These are phyloP conservation scores for Teratosphaeriaceae sp. DNA, from an alignment of 2,329 filamentous ascomycete species.

Conservation along the genomic window DNA sequence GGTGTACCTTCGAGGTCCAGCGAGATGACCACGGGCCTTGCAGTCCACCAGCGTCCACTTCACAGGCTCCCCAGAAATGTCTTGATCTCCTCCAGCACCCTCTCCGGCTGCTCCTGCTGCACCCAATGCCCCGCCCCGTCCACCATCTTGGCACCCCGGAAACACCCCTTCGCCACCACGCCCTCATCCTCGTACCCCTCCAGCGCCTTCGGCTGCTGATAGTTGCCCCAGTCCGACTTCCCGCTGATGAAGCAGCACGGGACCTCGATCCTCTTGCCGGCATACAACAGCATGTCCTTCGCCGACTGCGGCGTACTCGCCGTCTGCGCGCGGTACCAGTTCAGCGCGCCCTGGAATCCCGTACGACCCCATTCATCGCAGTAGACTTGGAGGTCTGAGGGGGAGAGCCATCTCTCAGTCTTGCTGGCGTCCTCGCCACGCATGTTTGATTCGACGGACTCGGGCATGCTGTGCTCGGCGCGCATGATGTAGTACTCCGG, in stretches of 20 bases:
- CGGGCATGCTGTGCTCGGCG: constrained; percentile 51
- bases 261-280: constrained; percentile 54
- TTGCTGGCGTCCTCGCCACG: constrained; percentile 40
- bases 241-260: constrained; percentile 58
- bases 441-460: constrained; percentile 52
- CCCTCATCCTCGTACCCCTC: constrained; percentile 45
- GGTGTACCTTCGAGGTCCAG: too few relatives aligned
- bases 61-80: constrained; percentile 30
- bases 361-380: constrained; percentile 54
- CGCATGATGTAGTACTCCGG: constrained; percentile 66
- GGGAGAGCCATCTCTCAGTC: constrained; percentile 49
- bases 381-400: constrained; percentile 55
- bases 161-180: constrained; percentile 40
- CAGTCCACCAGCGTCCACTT: not conserved
- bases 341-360: constrained; percentile 59
- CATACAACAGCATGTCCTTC: constrained; percentile 52
- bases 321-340: constrained; percentile 60
- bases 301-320: constrained; percentile 35
- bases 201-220: constrained; percentile 58
- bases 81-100: constrained; percentile 44
- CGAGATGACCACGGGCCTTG: too few relatives aligned
- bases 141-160: constrained; percentile 47
- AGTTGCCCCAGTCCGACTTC: constrained; percentile 59
- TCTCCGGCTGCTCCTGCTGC: constrained; percentile 57
- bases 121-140: constrained; percentile 63